Evolutionary conservation across 257 asterid genomes (phyloP), one percentile per base, ranked within the genome.

Genomic region (Buddleja alternifolia): DNA sequence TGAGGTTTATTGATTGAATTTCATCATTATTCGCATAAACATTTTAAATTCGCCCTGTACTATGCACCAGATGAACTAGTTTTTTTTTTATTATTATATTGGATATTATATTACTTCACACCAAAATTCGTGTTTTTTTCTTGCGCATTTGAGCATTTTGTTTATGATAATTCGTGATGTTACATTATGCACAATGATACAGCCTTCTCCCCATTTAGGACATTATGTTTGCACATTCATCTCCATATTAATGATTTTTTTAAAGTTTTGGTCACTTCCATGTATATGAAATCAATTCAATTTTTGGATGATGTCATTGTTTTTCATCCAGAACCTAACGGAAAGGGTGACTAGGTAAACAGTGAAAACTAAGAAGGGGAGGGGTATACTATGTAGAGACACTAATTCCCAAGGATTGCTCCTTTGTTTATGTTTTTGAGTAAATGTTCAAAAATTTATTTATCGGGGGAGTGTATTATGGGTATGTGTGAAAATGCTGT

Each of bases 1-100:
- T 86, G 78, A 88, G 70, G 76, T 42, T 47, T 52, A 24, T 9
- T 45, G 42, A 57, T 50, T 70, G 56, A 20, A 60, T 54, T 37
- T 37, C 46, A 12, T 54, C 17, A 39, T 48, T 29, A 37, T 66
- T 65, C 66, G 50, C 53, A 15, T 3, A 15, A 0, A 46, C 53
- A 11, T 12, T 46, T 46, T 46, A 12, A 12, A 4, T 51, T 66
- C 7, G 51, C 50, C 17, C 67, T n/a, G 44, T 47, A 12, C 4
- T 45, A 10, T 50, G 56, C 23, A 50, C 51, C 29, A 57, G 66
- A 47, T 39, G 77, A 62, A 75, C 77, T 66, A 39, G 58, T 73
- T 66, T 55, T 64, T 25, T 44, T 69, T n/a, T n/a, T n/a, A n/a
- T n/a, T n/a, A n/a, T n/a, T 1, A 29, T 70, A 51, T 55, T 67